Conservation (phyloP, 768 basidiomycete genomes). For the Clitopilus passeckerianus region DNA sequence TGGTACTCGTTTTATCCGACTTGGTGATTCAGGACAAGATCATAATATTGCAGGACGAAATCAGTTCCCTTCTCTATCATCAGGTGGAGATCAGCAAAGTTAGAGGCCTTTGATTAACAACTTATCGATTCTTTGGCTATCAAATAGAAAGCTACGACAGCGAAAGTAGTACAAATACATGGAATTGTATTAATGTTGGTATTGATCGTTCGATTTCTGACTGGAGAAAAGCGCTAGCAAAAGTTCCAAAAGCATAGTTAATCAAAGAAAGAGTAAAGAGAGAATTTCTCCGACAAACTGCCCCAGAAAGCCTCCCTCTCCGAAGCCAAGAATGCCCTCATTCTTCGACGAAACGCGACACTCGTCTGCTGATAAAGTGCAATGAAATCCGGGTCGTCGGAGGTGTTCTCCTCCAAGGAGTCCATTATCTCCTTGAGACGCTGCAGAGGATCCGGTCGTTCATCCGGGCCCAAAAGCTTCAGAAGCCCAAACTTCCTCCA, state of each 20-base stretch:
- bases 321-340: constrained; percentile 5
- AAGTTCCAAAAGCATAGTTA: background rate
- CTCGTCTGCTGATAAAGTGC: background rate
- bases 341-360: constrained; percentile 3
- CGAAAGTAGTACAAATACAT: no score
- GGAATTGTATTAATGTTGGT: no score
- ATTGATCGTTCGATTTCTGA: no score
- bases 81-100: no score
- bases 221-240: no score
- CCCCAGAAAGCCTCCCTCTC: constrained; percentile 6
- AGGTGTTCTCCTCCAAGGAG: background rate
- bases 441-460: constrained; percentile 3
- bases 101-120: no score
- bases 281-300: constrained; percentile 2
- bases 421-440: constrained; percentile 4
- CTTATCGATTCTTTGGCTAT: no score
- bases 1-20: no score
- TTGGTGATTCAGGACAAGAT: no score
- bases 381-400: background rate
- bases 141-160: no score
- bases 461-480: constrained; percentile 6
- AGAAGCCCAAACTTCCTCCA: constrained; percentile 6
- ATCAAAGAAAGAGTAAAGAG: background rate
- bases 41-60: no score
- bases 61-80: no score